Evolutionary conservation across 2,329 filamentous ascomycete genomes (phyloP), one percentile per base, ranked within the genome.

Genomic region (Colletotrichum incanum): DNA sequence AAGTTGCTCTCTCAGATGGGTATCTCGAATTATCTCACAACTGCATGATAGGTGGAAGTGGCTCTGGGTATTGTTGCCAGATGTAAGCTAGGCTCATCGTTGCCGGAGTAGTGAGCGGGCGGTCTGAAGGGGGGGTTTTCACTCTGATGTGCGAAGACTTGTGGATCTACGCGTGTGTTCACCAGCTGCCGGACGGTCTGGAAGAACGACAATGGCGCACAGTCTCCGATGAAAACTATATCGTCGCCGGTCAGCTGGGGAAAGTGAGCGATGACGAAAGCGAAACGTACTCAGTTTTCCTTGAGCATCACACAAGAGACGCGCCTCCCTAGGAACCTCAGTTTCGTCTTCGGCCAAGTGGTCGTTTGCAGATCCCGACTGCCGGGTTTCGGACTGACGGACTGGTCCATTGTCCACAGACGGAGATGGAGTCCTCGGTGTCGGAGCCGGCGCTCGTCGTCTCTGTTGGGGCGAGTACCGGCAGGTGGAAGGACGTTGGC

Each of bases 171-270:
- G 7, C 83, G 80, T 0, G 81, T 83, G 0, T 84, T 87, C 28
- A 89, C 86, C 23, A 89, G 82, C 74, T 87, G 84, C 2, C 87
- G 82, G 8, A 89, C 84, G 0, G 86, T 88, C 74, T 89, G 87
- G 74, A 89, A 89, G 72, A 89, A 86, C 0, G 87, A 89, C 26
- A 89, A 78, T 0, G 87, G 87, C 5, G 87, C 87, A 74, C 87
- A 89, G 76, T 89, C 87, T 6, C 87, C 87, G 31, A 89, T 86
- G 76, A 89, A 89, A 39, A 88, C 73, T 74, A 37, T 20, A 28
- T 37, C 23, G 11, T 18, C 16, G 18, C 26, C 50, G 6, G 31
- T 68, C 31, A 68, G 59, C 8, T 20, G 28, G 59, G 43, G 37
- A 11, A 11, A 3, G 23, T 1, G 7, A 54, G 23, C 7, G 20